phyloP scores from a whole-genome alignment of 164 flowering plant species.

The Amborella trichopoda region DNA sequence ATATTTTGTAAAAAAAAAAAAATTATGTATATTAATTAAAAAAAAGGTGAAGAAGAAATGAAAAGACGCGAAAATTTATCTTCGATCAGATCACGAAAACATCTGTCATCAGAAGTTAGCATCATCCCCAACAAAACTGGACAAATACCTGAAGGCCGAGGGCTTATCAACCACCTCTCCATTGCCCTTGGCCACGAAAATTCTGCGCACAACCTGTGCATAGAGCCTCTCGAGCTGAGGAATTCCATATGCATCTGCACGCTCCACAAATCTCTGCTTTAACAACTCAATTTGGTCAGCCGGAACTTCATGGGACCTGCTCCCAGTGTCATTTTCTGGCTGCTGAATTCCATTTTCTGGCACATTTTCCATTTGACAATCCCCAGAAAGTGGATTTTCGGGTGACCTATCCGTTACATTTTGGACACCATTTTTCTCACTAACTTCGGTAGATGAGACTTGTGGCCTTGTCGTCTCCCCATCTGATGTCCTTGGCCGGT shows the following conservation, averaged over 20 bases:
- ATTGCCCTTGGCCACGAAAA: conserved; percentile 30
- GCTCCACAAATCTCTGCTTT: conserved; percentile 45
- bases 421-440: conserved; percentile 19
- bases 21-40: no score
- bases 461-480: conserved; percentile 18
- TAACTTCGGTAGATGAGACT: conserved; percentile 6
- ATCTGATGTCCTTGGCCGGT: conserved; percentile 19
- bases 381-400: conserved; percentile 7
- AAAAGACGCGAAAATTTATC: no score
- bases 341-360: conserved; percentile 9
- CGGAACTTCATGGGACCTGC: conserved; percentile 21
- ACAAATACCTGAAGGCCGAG: conserved; percentile 44
- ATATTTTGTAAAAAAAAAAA: no score
- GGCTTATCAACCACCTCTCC: conserved; percentile 21
- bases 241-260: conserved; percentile 44
- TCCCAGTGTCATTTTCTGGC: conserved; percentile 8
- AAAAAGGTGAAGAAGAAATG: background rate
- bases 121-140: conserved; percentile 40
- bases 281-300: conserved; percentile 34
- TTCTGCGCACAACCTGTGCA: conserved; percentile 56
- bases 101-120: conserved; percentile 40
- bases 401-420: conserved; percentile 18
- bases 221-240: conserved; percentile 93
- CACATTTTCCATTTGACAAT: conserved; percentile 9
- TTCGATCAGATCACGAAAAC: no score